A percentile compares a stretch with the other conserved stretches of the same genome.
Conservation (phyloP, 257 asterid genomes). For the Penstemon barbatus region DNA sequence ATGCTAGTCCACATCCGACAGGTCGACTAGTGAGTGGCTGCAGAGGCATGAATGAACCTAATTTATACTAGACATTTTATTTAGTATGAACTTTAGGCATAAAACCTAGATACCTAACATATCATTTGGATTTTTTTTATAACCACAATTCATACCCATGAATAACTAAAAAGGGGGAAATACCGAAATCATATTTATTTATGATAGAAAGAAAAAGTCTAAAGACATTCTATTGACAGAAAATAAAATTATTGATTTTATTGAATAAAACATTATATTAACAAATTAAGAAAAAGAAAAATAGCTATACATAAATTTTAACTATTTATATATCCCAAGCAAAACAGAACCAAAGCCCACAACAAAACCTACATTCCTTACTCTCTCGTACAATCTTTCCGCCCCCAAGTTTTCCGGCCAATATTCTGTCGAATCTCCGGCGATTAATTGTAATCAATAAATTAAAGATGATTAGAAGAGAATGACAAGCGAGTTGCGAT, state of each 20-base stretch:
- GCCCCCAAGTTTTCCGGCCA: slow-evolving; percentile 46
- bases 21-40: too few species aligned
- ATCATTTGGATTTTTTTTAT: not conserved
- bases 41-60: too few species aligned
- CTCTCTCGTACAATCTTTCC: slow-evolving; percentile 40
- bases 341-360: slow-evolving; percentile 48
- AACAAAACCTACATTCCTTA: slow-evolving; percentile 42
- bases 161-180: too few species aligned
- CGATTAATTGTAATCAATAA: slow-evolving; percentile 11
- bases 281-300: slow-evolving; percentile 32
- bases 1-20: too few species aligned
- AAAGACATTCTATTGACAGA: not conserved
- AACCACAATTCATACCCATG: not conserved
- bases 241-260: not conserved
- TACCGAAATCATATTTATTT: not conserved
- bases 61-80: too few species aligned
- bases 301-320: slow-evolving; percentile 21
- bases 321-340: slow-evolving; percentile 62
- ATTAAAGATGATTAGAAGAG: slow-evolving; percentile 36
- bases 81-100: too few species aligned
- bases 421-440: slow-evolving; percentile 64
- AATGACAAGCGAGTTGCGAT: slow-evolving; percentile 38
- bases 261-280: not conserved
- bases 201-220: not conserved
- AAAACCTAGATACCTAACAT: too few species aligned